These are phyloP conservation scores for Linnemannia zychae DNA, from an alignment of 192 early-diverging fungal genomes.

Conservation along the genomic window DNA sequence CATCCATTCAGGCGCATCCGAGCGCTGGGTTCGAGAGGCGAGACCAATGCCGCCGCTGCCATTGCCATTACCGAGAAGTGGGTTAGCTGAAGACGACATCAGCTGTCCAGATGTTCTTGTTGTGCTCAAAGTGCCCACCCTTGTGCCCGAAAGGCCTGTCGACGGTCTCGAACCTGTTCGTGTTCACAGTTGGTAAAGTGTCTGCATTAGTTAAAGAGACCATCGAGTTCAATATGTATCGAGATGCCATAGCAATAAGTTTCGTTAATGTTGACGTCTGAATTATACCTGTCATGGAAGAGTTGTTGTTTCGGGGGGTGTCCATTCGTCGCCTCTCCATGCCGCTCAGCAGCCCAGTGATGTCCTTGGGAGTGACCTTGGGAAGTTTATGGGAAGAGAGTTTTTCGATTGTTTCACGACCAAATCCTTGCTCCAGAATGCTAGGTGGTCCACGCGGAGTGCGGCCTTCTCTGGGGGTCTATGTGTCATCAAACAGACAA, in stretches of 20 bases:
- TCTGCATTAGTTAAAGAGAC: background rate
- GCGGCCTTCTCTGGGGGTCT: constrained; percentile 43
- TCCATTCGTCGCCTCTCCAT: constrained; percentile 48
- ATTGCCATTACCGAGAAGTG: constrained; percentile 21
- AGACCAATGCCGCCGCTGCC: constrained; percentile 14
- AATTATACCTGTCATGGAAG: constrained; percentile 20
- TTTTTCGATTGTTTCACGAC: constrained; percentile 51
- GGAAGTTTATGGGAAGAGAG: constrained; percentile 46
- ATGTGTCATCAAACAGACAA: background rate
- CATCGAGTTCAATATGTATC: background rate
- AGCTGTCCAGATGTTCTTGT: constrained; percentile 22
- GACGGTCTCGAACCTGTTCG: constrained; percentile 21
- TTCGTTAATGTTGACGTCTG: background rate
- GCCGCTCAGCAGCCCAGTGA: constrained; percentile 46
- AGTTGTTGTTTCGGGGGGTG: constrained; percentile 9
- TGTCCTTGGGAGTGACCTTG: constrained; percentile 53
- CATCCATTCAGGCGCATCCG: constrained; percentile 72
- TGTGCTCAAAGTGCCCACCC: constrained; percentile 3
- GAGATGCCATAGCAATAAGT: background rate
- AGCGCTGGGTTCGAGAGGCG: constrained; percentile 26
- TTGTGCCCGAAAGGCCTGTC: constrained; percentile 17
- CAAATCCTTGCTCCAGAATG: constrained; percentile 51
- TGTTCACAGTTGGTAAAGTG: background rate
- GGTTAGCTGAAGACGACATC: constrained; percentile 1
- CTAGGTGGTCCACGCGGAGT: constrained; percentile 48